These are phyloP conservation scores for Paracamarosporium sp. DNA, from an alignment of 2,329 filamentous ascomycete genomes.

Conservation along the genomic window DNA sequence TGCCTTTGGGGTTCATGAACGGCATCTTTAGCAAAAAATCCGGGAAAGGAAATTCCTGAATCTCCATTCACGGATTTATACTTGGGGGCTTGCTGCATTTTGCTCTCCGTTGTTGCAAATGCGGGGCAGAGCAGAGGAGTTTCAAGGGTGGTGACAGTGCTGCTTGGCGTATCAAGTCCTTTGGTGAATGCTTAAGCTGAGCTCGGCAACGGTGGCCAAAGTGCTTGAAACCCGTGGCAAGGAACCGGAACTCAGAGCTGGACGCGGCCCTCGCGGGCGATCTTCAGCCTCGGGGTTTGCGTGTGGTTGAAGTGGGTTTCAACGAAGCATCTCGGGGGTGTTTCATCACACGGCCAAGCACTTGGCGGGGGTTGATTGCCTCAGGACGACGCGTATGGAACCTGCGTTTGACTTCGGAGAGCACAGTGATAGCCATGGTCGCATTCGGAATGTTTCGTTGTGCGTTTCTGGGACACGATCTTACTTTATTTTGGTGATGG, in stretches of 20 bases:
- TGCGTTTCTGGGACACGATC: neutral
- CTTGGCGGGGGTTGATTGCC: constrained; percentile 19
- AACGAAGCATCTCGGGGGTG: constrained; percentile 10
- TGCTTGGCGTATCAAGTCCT: constrained; percentile 19
- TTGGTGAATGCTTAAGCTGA: constrained; percentile 15
- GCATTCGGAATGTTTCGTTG: neutral
- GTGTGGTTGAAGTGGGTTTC: constrained; percentile 13
- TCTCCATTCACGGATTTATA: constrained; percentile 18
- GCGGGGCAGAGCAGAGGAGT: constrained; percentile 10
- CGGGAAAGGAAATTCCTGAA: constrained; percentile 26
- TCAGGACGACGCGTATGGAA: constrained; percentile 12
- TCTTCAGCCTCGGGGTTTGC: constrained; percentile 7
- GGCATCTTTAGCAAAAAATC: constrained; percentile 46
- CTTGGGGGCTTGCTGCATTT: constrained; percentile 3
- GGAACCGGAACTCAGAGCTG: constrained; percentile 1
- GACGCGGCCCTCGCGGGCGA: constrained; percentile 1
- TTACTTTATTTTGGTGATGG: neutral
- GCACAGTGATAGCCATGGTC: neutral
- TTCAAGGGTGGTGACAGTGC: constrained; percentile 16
- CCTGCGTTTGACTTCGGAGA: neutral
- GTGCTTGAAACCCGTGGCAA: constrained; percentile 9
- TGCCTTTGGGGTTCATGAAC: constrained; percentile 38
- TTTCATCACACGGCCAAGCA: constrained; percentile 11
- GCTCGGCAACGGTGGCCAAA: constrained; percentile 13
- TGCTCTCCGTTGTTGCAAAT: constrained; percentile 5